Percentiles rank a stretch among this genome's conserved stretches.
Evolutionary conservation across 129 eudicot genomes (phyloP).

Genomic region (Tanacetum coccineum): DNA sequence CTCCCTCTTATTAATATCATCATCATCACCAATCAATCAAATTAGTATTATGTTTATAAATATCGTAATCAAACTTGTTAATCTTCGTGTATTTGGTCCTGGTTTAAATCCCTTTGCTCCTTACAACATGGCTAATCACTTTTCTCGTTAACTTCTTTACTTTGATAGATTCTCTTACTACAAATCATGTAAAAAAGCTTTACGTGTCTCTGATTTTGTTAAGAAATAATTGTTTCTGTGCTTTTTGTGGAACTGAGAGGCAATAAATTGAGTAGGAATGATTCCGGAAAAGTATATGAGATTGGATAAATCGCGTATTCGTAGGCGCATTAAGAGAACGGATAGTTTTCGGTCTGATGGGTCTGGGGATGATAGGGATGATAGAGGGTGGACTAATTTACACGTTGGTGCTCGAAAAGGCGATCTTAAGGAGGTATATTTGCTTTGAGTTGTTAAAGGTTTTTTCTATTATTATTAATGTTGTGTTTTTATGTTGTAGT

Average conservation of each 20-base stretch:
- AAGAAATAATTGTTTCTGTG: not conserved
- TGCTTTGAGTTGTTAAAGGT: too few relatives aligned
- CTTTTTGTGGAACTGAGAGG: too few relatives aligned
- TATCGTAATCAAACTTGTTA: not conserved
- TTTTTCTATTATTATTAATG: too few relatives aligned
- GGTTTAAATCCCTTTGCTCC: conserved; percentile 4
- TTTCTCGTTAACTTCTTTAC: not conserved
- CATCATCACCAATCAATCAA: too few relatives aligned
- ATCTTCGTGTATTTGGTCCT: not conserved
- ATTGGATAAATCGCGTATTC: not conserved
- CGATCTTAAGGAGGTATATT: conserved; percentile 70
- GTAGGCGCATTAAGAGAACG: conserved; percentile 16
- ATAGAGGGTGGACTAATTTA: conserved; percentile 86
- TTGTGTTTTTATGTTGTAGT: too few relatives aligned
- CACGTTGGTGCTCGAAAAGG: conserved; percentile 79
- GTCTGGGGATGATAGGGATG: conserved; percentile 28
- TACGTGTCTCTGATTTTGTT: not conserved
- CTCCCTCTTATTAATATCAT: too few relatives aligned
- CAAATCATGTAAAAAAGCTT: not conserved
- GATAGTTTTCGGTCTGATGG: not conserved
- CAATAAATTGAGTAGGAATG: too few relatives aligned
- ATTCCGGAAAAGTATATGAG: not conserved
- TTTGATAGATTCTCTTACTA: not conserved
- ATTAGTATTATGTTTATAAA: too few relatives aligned
- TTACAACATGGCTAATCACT: not conserved